Percentiles rank a stretch among this genome's conserved stretches.
These are phyloP conservation scores for Erodium trifolium DNA, from an alignment of 441 rosid genomes.

Conservation along the genomic window DNA sequence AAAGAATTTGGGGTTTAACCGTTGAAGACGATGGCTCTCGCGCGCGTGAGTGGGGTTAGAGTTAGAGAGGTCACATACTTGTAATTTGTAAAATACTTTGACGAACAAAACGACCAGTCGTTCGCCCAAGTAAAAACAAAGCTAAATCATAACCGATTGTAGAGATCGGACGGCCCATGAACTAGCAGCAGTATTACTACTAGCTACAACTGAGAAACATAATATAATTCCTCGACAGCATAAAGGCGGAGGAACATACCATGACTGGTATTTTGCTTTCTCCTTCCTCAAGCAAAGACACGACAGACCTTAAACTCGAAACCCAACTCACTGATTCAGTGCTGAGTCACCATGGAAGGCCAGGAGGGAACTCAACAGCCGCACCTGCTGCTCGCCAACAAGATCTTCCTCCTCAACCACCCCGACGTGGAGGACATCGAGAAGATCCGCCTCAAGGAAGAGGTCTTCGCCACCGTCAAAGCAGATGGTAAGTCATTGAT, in stretches of 20 bases:
- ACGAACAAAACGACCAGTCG: background rate
- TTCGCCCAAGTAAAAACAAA: background rate
- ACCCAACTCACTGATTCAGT: background rate
- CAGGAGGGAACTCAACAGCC: conserved; percentile 81
- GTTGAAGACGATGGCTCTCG: conserved; percentile 1
- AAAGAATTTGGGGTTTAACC: background rate
- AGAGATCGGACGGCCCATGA: background rate
- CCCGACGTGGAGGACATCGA: conserved; percentile 82
- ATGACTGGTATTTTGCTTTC: background rate
- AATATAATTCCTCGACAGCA: background rate
- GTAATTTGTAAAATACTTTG: background rate
- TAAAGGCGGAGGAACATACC: background rate
- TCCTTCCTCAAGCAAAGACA: conserved; percentile 16
- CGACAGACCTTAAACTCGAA: background rate
- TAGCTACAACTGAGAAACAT: background rate
- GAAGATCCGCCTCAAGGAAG: conserved; percentile 80
- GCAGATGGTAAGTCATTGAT: conserved; percentile 40
- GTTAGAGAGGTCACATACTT: background rate
- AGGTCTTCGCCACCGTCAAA: conserved; percentile 68
- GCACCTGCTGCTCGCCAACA: conserved; percentile 74
- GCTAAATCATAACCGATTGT: too few relatives aligned
- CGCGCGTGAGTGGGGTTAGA: background rate
- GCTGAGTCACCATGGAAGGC: conserved; percentile 48
- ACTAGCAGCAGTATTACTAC: background rate
- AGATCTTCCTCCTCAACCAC: conserved; percentile 70